A percentile compares a stretch with the other conserved stretches of the same genome.
These are phyloP conservation scores for Gastrolobium bilobum DNA, from an alignment of 306 rosid species.

Conservation along the genomic window DNA sequence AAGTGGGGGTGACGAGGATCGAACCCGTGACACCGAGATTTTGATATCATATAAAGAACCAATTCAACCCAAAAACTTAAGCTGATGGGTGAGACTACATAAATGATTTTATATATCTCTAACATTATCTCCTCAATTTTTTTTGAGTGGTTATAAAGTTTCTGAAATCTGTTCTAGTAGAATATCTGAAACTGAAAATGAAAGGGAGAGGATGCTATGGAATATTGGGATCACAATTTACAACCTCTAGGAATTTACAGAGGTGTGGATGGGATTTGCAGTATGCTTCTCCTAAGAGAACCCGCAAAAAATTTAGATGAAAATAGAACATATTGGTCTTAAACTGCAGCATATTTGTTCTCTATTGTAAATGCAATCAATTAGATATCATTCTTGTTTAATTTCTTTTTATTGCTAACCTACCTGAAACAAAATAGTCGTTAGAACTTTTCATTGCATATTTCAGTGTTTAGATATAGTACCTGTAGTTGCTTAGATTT, in stretches of 20 bases:
- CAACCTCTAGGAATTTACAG: background rate
- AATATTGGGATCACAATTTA: background rate
- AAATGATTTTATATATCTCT: no score
- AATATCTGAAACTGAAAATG: slow-evolving; percentile 26
- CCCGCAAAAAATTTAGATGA: background rate
- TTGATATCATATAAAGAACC: no score
- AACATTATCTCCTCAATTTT: background rate
- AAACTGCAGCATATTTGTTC: background rate
- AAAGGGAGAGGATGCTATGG: background rate
- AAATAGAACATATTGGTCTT: slow-evolving; percentile 1
- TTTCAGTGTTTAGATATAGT: slow-evolving; percentile 17
- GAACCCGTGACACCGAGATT: no score
- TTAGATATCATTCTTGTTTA: background rate
- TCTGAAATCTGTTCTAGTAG: background rate
- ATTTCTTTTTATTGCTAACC: background rate
- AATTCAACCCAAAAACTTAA: no score
- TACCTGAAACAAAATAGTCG: background rate
- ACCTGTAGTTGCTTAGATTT: background rate
- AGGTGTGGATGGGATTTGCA: background rate
- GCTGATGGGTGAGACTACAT: no score
- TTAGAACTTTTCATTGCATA: background rate
- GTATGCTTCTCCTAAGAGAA: background rate
- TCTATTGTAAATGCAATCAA: background rate
- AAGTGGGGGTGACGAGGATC: no score
- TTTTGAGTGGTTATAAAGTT: slow-evolving; percentile 2